Base-by-base conservation (phyloP, 2,329 filamentous ascomycete species). In the Fusarium chaquense region DNA sequence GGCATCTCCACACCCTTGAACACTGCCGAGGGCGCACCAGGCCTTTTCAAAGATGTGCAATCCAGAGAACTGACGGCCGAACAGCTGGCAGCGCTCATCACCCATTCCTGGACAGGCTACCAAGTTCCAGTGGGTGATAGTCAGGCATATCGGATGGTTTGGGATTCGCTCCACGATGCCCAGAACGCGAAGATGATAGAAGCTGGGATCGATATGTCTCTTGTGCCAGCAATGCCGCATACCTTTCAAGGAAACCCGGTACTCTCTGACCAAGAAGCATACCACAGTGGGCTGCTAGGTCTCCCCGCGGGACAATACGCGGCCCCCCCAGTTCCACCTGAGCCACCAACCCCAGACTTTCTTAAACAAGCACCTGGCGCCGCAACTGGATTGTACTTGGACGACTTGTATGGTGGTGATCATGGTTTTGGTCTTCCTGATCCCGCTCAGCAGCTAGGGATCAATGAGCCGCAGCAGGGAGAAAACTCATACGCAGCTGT, bases 221-320 rank as follows among this genome's bases (percentile, higher is more conserved):
- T 3, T 32, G 11, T 5, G 8, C 18, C 20, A 11, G 2, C 7
- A 12, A 3, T 1, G 2, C 26, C 13, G 30, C 55, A 62, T 9
- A 11, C 32, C 43, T 61, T 66, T 13, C 32, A 24, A 24, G 62
- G 62, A 41, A 52, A 58, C 13, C 62, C 62, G 15, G 24, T 65
- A 13, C 62, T 65, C 22, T 12, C 32, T 18, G 62, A 65, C 18
- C 20, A 40, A 30, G 38, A 49, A 26, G 6, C 3, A 4, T 13
- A 24, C 6, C 62, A 65, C 20, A 2, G 15, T 20, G 18, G 5
- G 24, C 15, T 65, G 6, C 16, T 12, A 18, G 38, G 20, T 20
- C 18, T 18, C 22, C 35, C 30, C 24, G 7, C 33, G 13, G 24
- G 43, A 30, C 43, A 45, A 45, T 30, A 12, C 43, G 15, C 22